Base-by-base conservation (phyloP, 371 early-diverging fungal genomes). In the Rhizopus delemar region DNA sequence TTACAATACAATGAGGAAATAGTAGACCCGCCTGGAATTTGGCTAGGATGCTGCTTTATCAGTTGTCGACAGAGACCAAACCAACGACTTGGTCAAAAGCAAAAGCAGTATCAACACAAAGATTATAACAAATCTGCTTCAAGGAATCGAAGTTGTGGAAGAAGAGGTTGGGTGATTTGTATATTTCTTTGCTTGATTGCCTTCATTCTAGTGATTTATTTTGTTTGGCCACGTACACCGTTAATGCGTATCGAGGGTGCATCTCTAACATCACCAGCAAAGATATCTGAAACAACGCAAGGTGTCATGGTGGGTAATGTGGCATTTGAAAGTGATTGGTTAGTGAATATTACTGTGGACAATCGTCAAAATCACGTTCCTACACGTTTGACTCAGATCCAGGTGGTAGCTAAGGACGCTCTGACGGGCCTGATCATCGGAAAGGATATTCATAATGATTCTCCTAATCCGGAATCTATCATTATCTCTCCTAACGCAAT, bases 201-300 rank as follows among this genome's bases (percentile, higher is more conserved):
- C 9, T 15, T 62, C 11, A 51, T 59, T 3, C 46, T 70, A 3
- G 43, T 66, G 2, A 57, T 66, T 15, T 77, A 68, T 46, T 53
- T 77, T 32, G 52, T 72, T 5, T 77, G 78, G 76, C 76, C 76
- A 15, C 72, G 72, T 5, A 74, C 73, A 16, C 78, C 78, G 0
- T 46, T 77, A 11, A 72, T 77, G 62, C 74, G 78, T 8, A 72
- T 77, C 29, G 74, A 77, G 56, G 74, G 78, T 11, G 78, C 74
- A 4, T 61, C 65, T 3, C 54, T 77, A 11, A 65, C 66, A 3
- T 53, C 62, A 4, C 68, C 70, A 7, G 66, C 70, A 11, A 65
- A 70, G 15, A 65, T 74, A 3, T 69, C 71, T 1, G 68, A 74
- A 41, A 74, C 74, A 1, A 56, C 54, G 28, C 77, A 77, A 48